Percentiles rank a stretch among this genome's conserved stretches.
phyloP scores from a whole-genome alignment of 1,139 yeast genomes.

The Candida sojae region DNA sequence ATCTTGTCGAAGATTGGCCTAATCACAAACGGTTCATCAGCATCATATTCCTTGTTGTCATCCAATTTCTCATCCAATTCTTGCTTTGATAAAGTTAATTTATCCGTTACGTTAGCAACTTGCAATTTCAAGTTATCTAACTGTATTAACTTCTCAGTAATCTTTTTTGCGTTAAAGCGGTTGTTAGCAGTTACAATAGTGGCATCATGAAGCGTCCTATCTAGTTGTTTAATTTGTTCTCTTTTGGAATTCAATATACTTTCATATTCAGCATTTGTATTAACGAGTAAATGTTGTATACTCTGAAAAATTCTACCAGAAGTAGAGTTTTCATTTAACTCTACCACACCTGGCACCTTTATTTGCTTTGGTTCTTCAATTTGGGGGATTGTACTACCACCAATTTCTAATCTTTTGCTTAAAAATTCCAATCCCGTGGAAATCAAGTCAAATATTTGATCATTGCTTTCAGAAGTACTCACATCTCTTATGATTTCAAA shows the following conservation, averaged over 20 bases:
- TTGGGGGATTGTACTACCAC: slow-evolving; percentile 19
- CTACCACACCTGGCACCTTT: slow-evolving; percentile 12
- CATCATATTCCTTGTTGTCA: slow-evolving; percentile 51
- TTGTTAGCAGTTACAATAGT: slow-evolving; percentile 49
- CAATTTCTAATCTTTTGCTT: slow-evolving; percentile 29
- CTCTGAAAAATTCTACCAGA: slow-evolving; percentile 41
- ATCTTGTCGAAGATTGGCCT: slow-evolving; percentile 56
- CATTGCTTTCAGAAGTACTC: slow-evolving; percentile 24
- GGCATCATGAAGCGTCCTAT: slow-evolving; percentile 42
- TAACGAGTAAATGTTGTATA: slow-evolving; percentile 41
- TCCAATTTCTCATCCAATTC: slow-evolving; percentile 22
- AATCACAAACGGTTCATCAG: slow-evolving; percentile 83
- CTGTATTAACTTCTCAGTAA: slow-evolving; percentile 37
- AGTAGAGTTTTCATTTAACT: slow-evolving; percentile 12
- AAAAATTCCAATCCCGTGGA: slow-evolving; percentile 37
- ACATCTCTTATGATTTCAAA: slow-evolving; percentile 63
- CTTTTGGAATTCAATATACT: slow-evolving; percentile 37
- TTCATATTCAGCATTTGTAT: slow-evolving; percentile 45
- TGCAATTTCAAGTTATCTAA: slow-evolving; percentile 47
- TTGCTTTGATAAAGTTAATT: slow-evolving; percentile 28
- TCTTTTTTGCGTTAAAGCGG: slow-evolving; percentile 38
- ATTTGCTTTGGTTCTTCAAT: slow-evolving; percentile 23
- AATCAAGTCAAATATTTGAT: slow-evolving; percentile 36
- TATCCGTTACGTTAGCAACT: slow-evolving; percentile 44
- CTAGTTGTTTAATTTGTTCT: slow-evolving; percentile 37